phyloP scores from a whole-genome alignment of 2,329 filamentous ascomycete species.

The Xylaria sp. region DNA sequence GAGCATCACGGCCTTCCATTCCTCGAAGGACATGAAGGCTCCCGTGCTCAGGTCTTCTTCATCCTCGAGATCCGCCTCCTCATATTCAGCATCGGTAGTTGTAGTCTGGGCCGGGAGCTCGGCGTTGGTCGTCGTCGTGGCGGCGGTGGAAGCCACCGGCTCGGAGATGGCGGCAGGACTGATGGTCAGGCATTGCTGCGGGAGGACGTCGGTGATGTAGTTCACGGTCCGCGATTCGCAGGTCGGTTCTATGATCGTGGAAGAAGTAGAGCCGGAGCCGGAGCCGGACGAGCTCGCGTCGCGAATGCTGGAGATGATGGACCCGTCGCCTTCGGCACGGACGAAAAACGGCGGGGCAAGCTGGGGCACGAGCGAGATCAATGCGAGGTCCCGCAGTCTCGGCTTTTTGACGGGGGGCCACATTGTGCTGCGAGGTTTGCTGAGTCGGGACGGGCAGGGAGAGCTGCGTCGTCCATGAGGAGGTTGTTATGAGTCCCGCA shows the following conservation, averaged over 20 bases:
- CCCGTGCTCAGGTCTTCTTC: slow-evolving; percentile 52
- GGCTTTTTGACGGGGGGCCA: slow-evolving; percentile 19
- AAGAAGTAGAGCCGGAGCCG: slow-evolving; percentile 1
- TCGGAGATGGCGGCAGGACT: slow-evolving; percentile 37
- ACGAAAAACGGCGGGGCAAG: slow-evolving; percentile 8
- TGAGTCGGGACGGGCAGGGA: slow-evolving; percentile 14
- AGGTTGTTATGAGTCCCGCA: slow-evolving; percentile 4
- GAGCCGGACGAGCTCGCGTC: slow-evolving; percentile 13
- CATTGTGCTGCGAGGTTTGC: slow-evolving; percentile 20
- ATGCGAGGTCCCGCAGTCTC: slow-evolving; percentile 17
- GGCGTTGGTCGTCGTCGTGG: slow-evolving; percentile 18
- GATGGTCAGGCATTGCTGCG: slow-evolving; percentile 69
- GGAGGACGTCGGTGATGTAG: slow-evolving; percentile 73
- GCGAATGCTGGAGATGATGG: slow-evolving; percentile 14
- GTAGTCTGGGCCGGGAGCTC: slow-evolving; percentile 17
- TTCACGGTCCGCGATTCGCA: slow-evolving; percentile 65
- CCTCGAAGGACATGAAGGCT: slow-evolving; percentile 93
- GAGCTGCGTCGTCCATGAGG: slow-evolving; percentile 23
- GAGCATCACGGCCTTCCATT: slow-evolving; percentile 94
- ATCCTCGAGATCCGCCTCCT: slow-evolving; percentile 54
- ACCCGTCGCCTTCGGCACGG: slow-evolving; percentile 19
- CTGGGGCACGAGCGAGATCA: slow-evolving; percentile 15
- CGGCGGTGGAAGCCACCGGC: slow-evolving; percentile 14
- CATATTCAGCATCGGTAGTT: slow-evolving; percentile 24
- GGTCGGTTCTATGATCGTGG: slow-evolving; percentile 28